Percentiles rank a stretch among this genome's conserved stretches.
Evolutionary conservation across 1,139 yeast species (phyloP).

Genomic region (Ogataea hybrid): DNA sequence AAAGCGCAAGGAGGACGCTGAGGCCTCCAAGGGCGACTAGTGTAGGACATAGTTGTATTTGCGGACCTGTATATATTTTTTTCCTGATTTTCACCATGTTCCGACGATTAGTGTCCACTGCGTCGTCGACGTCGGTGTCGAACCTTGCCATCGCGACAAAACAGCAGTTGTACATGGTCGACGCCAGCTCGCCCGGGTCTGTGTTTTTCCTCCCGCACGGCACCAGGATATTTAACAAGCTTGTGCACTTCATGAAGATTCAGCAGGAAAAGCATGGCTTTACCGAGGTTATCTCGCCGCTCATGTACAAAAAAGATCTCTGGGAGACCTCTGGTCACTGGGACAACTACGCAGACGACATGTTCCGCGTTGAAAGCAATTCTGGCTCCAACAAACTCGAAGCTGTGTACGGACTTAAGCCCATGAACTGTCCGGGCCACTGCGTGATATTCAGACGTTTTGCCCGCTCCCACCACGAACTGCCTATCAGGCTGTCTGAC

Average conservation of each 20-base stretch:
- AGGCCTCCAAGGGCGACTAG: background rate
- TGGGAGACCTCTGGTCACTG: constrained; percentile 97
- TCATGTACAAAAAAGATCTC: constrained; percentile 76
- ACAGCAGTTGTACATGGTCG: constrained; percentile 75
- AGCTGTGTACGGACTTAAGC: constrained; percentile 72
- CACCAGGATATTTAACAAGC: constrained; percentile 75
- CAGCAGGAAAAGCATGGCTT: constrained; percentile 83
- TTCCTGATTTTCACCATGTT: background rate
- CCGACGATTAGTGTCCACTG: constrained; percentile 7
- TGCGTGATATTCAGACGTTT: constrained; percentile 84
- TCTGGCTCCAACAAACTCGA: constrained; percentile 32
- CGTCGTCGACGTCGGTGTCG: constrained; percentile 28
- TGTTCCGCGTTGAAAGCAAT: constrained; percentile 75
- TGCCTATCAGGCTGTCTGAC: constrained; percentile 96
- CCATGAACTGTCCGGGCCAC: constrained; percentile 99
- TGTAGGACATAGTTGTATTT: background rate
- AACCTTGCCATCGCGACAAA: constrained; percentile 54
- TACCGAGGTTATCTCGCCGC: constrained; percentile 90
- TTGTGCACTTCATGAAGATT: constrained; percentile 77
- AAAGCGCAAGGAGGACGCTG: constrained; percentile 20
- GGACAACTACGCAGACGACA: constrained; percentile 92
- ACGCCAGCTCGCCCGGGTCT: constrained; percentile 82
- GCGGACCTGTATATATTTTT: background rate
- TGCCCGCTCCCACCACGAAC: constrained; percentile 89
- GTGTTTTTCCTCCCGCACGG: constrained; percentile 91